Evolutionary conservation across 139 green algal species (phyloP).

Genomic region (Pycnococcus provasolii): DNA sequence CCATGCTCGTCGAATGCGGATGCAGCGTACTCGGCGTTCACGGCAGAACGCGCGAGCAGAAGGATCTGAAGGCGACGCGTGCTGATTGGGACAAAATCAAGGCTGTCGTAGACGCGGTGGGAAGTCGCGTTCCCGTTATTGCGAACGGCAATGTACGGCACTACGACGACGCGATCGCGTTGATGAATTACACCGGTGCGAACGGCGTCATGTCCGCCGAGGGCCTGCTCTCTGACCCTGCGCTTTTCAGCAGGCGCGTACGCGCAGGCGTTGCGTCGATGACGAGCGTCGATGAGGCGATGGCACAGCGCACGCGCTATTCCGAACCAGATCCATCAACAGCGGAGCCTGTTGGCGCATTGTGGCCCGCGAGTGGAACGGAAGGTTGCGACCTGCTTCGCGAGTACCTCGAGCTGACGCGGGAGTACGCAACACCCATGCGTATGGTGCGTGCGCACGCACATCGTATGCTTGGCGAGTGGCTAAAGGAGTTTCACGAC

Average conservation of each 20-base stretch:
- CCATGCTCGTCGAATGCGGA: slow-evolving; percentile 76
- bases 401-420: slow-evolving; percentile 73
- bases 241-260: slow-evolving; percentile 29
- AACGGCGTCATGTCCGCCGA: slow-evolving; percentile 42
- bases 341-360: slow-evolving; percentile 3
- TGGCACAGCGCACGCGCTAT: too few species aligned
- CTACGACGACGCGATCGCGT: slow-evolving; percentile 31
- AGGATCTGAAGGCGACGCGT: slow-evolving; percentile 42
- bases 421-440: slow-evolving; percentile 54
- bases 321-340: background rate
- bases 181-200: slow-evolving; percentile 34
- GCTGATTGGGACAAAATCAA: slow-evolving; percentile 76
- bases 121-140: slow-evolving; percentile 33
- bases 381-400: slow-evolving; percentile 38
- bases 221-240: slow-evolving; percentile 36
- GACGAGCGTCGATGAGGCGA: background rate
- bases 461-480: slow-evolving; percentile 55
- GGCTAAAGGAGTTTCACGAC: slow-evolving; percentile 77
- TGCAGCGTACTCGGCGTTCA: slow-evolving; percentile 83
- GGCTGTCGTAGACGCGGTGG: slow-evolving; percentile 33
- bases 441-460: slow-evolving; percentile 74
- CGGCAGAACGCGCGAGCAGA: slow-evolving; percentile 83
- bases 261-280: background rate
- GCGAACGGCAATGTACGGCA: slow-evolving; percentile 40
- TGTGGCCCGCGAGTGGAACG: slow-evolving; percentile 12